Percentiles rank a stretch among this genome's conserved stretches.
These are phyloP conservation scores for Colletotrichum gigasporum DNA, from an alignment of 2,329 filamentous ascomycete species.

Conservation along the genomic window DNA sequence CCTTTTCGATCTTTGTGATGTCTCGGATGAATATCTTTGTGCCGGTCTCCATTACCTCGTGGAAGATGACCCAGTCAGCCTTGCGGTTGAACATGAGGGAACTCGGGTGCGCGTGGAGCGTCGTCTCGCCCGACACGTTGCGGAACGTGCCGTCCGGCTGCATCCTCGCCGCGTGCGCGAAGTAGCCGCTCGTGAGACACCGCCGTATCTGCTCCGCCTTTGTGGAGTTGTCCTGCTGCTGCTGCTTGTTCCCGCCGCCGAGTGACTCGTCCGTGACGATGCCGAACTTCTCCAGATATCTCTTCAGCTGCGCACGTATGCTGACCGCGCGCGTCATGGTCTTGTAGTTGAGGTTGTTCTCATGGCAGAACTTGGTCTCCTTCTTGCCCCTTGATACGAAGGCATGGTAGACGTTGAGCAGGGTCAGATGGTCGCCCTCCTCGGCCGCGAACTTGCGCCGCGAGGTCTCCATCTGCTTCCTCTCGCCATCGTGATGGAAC, in stretches of 20 bases:
- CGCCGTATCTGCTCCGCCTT: constrained; percentile 80
- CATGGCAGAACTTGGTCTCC: constrained; percentile 85
- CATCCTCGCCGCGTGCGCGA: constrained; percentile 93
- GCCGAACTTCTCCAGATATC: constrained; percentile 87
- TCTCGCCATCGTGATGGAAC: constrained; percentile 81
- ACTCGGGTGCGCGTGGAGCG: constrained; percentile 88
- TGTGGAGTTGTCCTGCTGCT: constrained; percentile 39
- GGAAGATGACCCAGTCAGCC: constrained; percentile 95
- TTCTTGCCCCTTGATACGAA: constrained; percentile 87
- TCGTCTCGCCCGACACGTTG: constrained; percentile 81
- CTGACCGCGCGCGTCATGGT: constrained; percentile 83
- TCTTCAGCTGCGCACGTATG: constrained; percentile 85
- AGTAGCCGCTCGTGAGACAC: constrained; percentile 90
- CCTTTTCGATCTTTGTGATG: constrained; percentile 91
- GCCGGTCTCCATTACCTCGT: constrained; percentile 90
- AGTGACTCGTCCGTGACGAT: constrained; percentile 74
- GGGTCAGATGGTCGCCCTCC: constrained; percentile 92
- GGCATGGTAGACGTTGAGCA: constrained; percentile 92
- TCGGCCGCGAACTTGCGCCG: constrained; percentile 87
- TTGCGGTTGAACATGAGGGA: constrained; percentile 96
- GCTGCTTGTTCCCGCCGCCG: constrained; percentile 7
- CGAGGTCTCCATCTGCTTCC: constrained; percentile 77
- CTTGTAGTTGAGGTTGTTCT: constrained; percentile 89
- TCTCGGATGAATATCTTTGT: constrained; percentile 92
- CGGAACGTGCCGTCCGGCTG: constrained; percentile 90